phyloP scores from a whole-genome alignment of 306 rosid species.

The Acmispon strigosus region DNA sequence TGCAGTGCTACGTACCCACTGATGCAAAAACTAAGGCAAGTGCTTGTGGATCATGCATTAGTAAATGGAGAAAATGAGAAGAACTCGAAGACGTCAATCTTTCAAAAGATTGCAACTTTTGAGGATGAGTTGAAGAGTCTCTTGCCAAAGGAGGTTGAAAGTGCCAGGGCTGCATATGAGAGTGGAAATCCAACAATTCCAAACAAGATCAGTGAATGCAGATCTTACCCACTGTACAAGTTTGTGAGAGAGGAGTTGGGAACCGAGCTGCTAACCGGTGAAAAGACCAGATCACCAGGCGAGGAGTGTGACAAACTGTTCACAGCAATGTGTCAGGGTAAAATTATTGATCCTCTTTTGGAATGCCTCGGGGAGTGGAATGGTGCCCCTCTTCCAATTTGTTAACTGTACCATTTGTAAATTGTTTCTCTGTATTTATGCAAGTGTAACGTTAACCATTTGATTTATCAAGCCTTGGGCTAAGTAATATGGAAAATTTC shows the following conservation, averaged over 20 bases:
- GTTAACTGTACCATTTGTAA: constrained; percentile 13
- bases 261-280: constrained; percentile 51
- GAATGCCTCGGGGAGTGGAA: constrained; percentile 74
- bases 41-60: constrained; percentile 73
- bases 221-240: constrained; percentile 77
- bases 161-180: constrained; percentile 52
- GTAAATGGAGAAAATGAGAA: constrained; percentile 53
- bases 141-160: constrained; percentile 77
- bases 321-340: constrained; percentile 62
- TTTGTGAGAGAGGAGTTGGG: constrained; percentile 74
- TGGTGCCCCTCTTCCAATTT: constrained; percentile 77
- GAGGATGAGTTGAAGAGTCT: constrained; percentile 58
- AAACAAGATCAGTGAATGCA: constrained; percentile 63
- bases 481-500: not conserved
- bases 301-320: constrained; percentile 74
- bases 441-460: not conserved
- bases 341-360: constrained; percentile 68
- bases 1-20: constrained; percentile 75
- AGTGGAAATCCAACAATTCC: constrained; percentile 41
- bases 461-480: not conserved
- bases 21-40: constrained; percentile 69
- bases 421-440: not conserved
- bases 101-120: constrained; percentile 66
- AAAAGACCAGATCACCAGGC: constrained; percentile 62
- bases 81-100: constrained; percentile 59